These are phyloP conservation scores for Colletotrichum brevisporum DNA, from an alignment of 2,329 filamentous ascomycete species.

Conservation along the genomic window DNA sequence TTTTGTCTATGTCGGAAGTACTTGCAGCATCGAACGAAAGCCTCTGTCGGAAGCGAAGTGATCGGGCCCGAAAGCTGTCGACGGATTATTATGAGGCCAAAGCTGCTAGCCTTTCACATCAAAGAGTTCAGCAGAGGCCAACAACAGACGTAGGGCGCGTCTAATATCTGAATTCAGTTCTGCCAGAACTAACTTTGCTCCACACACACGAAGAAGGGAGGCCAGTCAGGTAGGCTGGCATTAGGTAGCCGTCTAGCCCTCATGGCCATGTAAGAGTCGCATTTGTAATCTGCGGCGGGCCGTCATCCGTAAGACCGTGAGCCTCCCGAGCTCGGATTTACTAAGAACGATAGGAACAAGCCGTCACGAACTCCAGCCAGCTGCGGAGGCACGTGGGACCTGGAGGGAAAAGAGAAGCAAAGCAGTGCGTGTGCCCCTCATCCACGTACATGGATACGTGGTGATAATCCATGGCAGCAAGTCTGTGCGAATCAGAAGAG, in stretches of 20 bases:
- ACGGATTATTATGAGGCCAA: background rate
- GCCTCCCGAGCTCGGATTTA: background rate
- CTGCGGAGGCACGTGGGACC: background rate
- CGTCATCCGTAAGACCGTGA: background rate
- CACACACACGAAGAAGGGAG: constrained; percentile 6
- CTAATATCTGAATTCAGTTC: constrained; percentile 19
- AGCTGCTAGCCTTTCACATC: background rate
- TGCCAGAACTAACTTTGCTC: constrained; percentile 15
- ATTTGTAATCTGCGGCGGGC: constrained; percentile 29
- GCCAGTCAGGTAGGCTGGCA: constrained; percentile 1
- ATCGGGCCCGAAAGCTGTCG: background rate
- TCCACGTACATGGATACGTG: background rate
- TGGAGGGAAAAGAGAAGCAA: background rate
- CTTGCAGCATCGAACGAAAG: background rate
- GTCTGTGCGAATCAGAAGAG: constrained; percentile 15
- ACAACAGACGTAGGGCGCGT: background rate
- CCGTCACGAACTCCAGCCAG: background rate
- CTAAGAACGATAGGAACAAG: background rate
- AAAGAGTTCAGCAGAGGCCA: background rate
- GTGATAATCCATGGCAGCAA: constrained; percentile 27
- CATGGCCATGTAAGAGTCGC: background rate
- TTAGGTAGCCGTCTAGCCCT: background rate
- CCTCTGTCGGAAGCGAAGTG: background rate
- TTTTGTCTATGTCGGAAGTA: background rate
- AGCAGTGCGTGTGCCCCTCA: background rate